phyloP scores from a whole-genome alignment of 768 basidiomycete species.

The Hirschioporus abietinus region DNA sequence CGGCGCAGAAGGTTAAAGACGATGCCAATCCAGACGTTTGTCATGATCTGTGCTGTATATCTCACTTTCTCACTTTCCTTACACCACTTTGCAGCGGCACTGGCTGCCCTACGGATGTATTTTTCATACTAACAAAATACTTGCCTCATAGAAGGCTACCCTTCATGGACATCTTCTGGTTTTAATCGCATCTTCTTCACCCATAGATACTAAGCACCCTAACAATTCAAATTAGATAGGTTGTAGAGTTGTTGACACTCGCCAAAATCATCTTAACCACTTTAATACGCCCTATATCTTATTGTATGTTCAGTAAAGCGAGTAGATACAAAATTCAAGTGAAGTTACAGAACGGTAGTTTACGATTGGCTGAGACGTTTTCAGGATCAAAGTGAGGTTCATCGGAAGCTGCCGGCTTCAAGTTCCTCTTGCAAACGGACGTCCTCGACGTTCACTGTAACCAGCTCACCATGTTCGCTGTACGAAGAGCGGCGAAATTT shows the following conservation, averaged over 20 bases:
- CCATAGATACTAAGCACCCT: not conserved
- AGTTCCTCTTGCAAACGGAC: not conserved
- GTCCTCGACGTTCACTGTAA: not conserved
- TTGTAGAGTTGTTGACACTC: constrained; percentile 1
- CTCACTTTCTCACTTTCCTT: not conserved
- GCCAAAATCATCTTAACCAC: not conserved
- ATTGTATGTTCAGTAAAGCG: not conserved
- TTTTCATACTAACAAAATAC: not conserved
- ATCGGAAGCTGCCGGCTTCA: not conserved
- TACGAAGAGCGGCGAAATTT: not conserved
- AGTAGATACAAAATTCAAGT: not conserved
- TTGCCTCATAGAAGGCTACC: not conserved
- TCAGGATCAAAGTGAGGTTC: too few species aligned
- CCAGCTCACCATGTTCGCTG: not conserved
- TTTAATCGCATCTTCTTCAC: not conserved
- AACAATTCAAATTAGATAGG: not conserved
- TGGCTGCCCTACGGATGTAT: not conserved
- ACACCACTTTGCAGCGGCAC: not conserved
- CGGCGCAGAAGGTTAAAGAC: constrained; percentile 18
- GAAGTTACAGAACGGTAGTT: not conserved
- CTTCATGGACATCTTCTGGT: not conserved
- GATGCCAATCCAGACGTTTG: not conserved
- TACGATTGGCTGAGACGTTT: not conserved
- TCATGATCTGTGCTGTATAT: not conserved
- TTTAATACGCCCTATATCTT: not conserved